Base-by-base conservation (phyloP, 106 monocot genomes). In the Phalaenopsis equestris region DNA sequence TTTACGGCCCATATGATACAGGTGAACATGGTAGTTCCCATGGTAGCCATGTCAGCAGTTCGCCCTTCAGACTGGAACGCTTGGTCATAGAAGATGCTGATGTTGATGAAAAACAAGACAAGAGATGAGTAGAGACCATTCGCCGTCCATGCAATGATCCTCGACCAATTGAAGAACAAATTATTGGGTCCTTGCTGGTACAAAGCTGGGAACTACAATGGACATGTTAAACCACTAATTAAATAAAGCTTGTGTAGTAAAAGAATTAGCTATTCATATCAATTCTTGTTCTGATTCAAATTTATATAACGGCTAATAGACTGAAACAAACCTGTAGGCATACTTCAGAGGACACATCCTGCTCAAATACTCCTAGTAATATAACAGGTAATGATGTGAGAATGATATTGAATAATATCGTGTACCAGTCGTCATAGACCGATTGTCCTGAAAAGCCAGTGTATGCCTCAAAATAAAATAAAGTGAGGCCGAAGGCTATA, bases 401-500 rank as follows among this genome's bases (percentile, higher is more conserved):
- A 77, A 92, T 86, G 42, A 92, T 89, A 79, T 92, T 92, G 82
- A 89, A 92, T 48, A 92, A 77, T 11, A 92, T 61, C 92, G 89
- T 92, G 83, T 89, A 92, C 92, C 92, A 92, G 79, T 92, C 89
- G 84, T 92, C 89, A 84, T 92, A 92, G 1, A 92, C 77, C 75
- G 92, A 87, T 49, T 92, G 92, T 11, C 92, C 92, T 41, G 92
- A 92, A 84, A 92, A 92, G n/a, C 86, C 83, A 11, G 92, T 77
- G 49, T 86, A 92, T 30, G 89, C 92, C 89, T 92, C 92, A 39
- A 89, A 92, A 83, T 92, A 92, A 84, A 92, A 92, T 74, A 92
- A 64, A 74, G 92, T 92, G 76, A 92, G 92, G 30, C 92, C 92
- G 81, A 92, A 89, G 5, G 92, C 92, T 78, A 92, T 92, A 70